These are phyloP conservation scores for Echeveria elegans DNA, from an alignment of 164 flowering plant genomes.

Conservation along the genomic window DNA sequence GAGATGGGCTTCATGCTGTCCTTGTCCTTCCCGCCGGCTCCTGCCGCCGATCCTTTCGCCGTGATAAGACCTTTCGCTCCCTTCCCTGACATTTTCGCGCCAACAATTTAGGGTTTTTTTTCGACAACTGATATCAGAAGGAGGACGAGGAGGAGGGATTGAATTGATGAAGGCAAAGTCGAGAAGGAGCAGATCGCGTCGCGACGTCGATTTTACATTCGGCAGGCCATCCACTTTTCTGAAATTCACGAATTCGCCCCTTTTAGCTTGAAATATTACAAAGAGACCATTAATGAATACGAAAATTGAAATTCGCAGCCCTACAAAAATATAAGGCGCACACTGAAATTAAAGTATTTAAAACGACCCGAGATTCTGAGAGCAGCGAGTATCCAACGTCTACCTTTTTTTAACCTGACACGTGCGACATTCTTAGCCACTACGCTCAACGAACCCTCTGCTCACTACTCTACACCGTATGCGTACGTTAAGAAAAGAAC, in stretches of 20 bases:
- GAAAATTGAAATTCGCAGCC: too few relatives aligned
- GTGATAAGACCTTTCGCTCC: conserved; percentile 24
- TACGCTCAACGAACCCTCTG: background rate
- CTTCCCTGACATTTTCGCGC: conserved; percentile 22
- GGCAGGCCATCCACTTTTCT: too few relatives aligned
- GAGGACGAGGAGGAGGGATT: too few relatives aligned
- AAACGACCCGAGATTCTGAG: background rate
- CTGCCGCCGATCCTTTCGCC: conserved; percentile 15
- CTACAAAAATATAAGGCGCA: too few relatives aligned
- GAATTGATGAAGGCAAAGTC: too few relatives aligned
- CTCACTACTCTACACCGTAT: background rate
- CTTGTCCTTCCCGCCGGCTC: conserved; percentile 4
- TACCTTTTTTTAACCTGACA: background rate
- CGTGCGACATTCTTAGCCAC: background rate
- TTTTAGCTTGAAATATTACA: too few relatives aligned
- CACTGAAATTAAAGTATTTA: too few relatives aligned
- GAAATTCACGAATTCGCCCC: too few relatives aligned
- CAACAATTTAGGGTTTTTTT: background rate
- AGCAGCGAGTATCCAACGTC: background rate
- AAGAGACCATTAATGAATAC: too few relatives aligned
- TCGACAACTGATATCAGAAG: too few relatives aligned
- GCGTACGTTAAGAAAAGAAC: background rate
- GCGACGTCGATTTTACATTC: background rate
- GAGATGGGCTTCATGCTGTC: conserved; percentile 24
- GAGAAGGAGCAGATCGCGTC: background rate